These are phyloP conservation scores for Grosmannia huntii DNA, from an alignment of 2,329 filamentous ascomycete species.

Conservation along the genomic window DNA sequence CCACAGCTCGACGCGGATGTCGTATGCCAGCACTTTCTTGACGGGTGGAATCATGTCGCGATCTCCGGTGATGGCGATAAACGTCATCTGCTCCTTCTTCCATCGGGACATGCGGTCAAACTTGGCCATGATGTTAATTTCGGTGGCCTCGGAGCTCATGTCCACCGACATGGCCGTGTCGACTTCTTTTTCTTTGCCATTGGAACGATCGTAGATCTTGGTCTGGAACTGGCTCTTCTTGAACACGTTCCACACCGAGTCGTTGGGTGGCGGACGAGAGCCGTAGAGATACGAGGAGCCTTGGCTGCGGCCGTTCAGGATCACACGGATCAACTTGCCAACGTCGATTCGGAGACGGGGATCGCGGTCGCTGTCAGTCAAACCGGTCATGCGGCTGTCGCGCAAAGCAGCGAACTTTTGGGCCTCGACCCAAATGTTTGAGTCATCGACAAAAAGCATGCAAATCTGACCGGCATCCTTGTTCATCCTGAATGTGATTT, in stretches of 20 bases:
- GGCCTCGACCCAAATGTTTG: slow-evolving; percentile 15
- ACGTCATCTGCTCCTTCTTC: slow-evolving; percentile 7
- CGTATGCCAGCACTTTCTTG: slow-evolving; percentile 7
- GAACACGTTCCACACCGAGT: slow-evolving; percentile 13
- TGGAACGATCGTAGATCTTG: slow-evolving; percentile 12
- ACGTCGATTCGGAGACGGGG: slow-evolving; percentile 9
- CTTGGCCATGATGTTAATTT: slow-evolving; percentile 7
- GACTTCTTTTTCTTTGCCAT: slow-evolving; percentile 16
- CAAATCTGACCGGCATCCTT: slow-evolving; percentile 7
- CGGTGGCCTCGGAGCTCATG: slow-evolving; percentile 8
- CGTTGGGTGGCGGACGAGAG: slow-evolving; percentile 16
- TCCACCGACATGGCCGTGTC: slow-evolving; percentile 15
- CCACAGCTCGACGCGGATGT: slow-evolving; percentile 17
- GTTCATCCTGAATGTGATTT: neutral
- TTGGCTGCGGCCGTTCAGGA: slow-evolving; percentile 10
- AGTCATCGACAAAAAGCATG: slow-evolving; percentile 15
- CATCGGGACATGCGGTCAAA: neutral
- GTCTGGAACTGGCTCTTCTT: slow-evolving; percentile 10
- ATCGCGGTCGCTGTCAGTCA: slow-evolving; percentile 13
- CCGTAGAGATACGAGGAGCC: slow-evolving; percentile 14
- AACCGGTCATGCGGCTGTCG: slow-evolving; percentile 13
- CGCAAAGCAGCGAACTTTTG: slow-evolving; percentile 14
- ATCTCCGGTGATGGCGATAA: slow-evolving; percentile 16
- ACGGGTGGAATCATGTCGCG: slow-evolving; percentile 16
- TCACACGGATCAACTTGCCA: neutral